Evolutionary conservation across 2,329 filamentous ascomycete genomes (phyloP).

Genomic region (Verticillium klebahnii): DNA sequence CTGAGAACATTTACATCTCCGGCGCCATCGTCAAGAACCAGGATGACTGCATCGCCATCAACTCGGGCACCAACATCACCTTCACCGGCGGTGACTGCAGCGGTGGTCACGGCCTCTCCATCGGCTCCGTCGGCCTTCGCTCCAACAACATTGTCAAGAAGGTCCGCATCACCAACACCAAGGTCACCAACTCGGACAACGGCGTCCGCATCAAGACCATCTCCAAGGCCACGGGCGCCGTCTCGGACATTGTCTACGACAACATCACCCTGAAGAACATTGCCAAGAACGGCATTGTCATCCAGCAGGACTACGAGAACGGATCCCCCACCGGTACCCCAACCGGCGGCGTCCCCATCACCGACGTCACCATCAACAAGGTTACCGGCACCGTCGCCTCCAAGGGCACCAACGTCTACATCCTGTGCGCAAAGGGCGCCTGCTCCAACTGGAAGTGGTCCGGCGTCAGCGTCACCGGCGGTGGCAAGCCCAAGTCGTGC

Average conservation of each 20-base stretch:
- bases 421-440: constrained; percentile 47
- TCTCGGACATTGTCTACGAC: constrained; percentile 38
- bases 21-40: constrained; percentile 54
- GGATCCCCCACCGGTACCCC: constrained; percentile 37
- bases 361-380: constrained; percentile 37
- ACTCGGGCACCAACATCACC: constrained; percentile 44
- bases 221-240: constrained; percentile 35
- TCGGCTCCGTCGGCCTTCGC: constrained; percentile 41
- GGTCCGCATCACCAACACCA: constrained; percentile 45
- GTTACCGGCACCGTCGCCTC: constrained; percentile 38
- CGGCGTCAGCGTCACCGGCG: constrained; percentile 44
- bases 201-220: constrained; percentile 48
- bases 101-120: constrained; percentile 38
- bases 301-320: constrained; percentile 43
- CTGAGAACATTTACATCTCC: constrained; percentile 44
- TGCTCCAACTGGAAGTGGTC: constrained; percentile 51
- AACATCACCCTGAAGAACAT: constrained; percentile 37
- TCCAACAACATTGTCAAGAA: constrained; percentile 47
- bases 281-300: constrained; percentile 32
- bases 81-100: constrained; percentile 40
- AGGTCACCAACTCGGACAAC: constrained; percentile 47
- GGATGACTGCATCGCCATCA: constrained; percentile 57
- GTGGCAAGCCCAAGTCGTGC: constrained; percentile 29
- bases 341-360: constrained; percentile 47
- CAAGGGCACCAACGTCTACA: constrained; percentile 38